These are phyloP conservation scores for Daldinia loculata DNA, from an alignment of 495 filamentous ascomycete species.

Conservation along the genomic window DNA sequence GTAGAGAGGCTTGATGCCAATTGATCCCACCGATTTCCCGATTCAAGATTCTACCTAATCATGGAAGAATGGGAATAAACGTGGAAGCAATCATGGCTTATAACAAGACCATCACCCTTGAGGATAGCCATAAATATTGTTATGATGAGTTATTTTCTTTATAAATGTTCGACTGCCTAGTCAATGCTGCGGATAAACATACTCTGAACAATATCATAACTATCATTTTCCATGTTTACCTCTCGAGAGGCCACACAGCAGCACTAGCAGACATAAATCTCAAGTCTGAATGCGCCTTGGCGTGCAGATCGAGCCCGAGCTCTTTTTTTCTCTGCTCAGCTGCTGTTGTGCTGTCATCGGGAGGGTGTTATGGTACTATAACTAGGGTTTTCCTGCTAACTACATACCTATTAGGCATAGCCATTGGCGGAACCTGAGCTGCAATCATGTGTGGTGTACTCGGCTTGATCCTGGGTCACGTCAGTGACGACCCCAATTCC, in stretches of 20 bases:
- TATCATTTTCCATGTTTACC: not conserved
- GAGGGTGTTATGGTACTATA: not conserved
- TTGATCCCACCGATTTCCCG: slow-evolving; percentile 5
- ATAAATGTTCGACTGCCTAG: slow-evolving; percentile 50
- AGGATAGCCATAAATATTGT: slow-evolving; percentile 25
- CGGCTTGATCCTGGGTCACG: slow-evolving; percentile 38
- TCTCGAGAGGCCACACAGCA: not conserved
- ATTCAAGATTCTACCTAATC: slow-evolving; percentile 6
- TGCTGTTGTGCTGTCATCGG: not conserved
- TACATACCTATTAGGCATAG: not conserved
- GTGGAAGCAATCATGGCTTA: slow-evolving; percentile 5
- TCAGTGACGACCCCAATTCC: slow-evolving; percentile 31
- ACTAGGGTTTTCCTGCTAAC: not conserved
- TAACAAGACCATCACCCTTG: not conserved
- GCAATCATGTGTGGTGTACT: slow-evolving; percentile 39
- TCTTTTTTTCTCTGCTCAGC: not conserved
- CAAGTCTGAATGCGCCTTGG: not conserved
- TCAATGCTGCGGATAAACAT: slow-evolving; percentile 43
- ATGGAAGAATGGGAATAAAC: not conserved
- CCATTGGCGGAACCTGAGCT: not conserved
- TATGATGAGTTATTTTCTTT: slow-evolving; percentile 44
- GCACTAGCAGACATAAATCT: not conserved
- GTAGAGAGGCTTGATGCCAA: slow-evolving; percentile 8
- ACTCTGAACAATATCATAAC: slow-evolving; percentile 44
- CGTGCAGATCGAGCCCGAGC: too few species aligned